Evolutionary conservation across 2,329 filamentous ascomycete genomes (phyloP), one percentile per base, ranked within the genome.

Genomic region (Verticillium nubilum): DNA sequence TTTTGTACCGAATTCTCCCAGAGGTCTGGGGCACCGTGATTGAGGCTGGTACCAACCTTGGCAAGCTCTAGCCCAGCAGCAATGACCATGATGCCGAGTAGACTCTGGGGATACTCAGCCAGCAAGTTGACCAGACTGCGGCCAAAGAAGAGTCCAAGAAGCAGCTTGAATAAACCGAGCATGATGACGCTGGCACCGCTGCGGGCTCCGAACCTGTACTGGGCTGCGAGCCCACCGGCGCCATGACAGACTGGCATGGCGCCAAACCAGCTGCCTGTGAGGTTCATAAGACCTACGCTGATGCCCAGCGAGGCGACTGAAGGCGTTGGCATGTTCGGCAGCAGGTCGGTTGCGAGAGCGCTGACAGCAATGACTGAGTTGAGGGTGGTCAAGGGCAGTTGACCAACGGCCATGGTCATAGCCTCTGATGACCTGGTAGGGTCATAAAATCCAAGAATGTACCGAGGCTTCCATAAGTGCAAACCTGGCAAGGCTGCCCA

Each of bases 221-320:
- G 94, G 0, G 90, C 95, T 5, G 95, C 95, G 0, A 98, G 79
- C 0, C 94, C 94, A 2, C 94, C 94, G 0, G 92, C 92, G 5
- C 94, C 94, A 70, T 98, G 95, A 69, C 95, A 98, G 4, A 95
- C 87, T 3, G 94, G 95, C 95, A 97, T 98, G 5, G 89, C 90
- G 54, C 93, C 93, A 67, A 97, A 96, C 90, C 91, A 96, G 67
- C 91, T 93, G 17, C 90, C 89, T 1, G 89, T 72, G 3, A 97
- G 77, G 70, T 98, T 98, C 85, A 97, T 96, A 2, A 80, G 68
- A 0, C 88, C 87, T 4, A 98, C 91, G 58, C 91, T 96, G 61
- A 93, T 72, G 1, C 93, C 94, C 29, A 98, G 80, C 0, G 86
- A 80, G 0, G 91, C 94, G 5, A 92, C 88, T 0, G 85, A 86